These are phyloP conservation scores for Nannizziopsis barbatae DNA, from an alignment of 2,329 filamentous ascomycete species.

Conservation along the genomic window DNA sequence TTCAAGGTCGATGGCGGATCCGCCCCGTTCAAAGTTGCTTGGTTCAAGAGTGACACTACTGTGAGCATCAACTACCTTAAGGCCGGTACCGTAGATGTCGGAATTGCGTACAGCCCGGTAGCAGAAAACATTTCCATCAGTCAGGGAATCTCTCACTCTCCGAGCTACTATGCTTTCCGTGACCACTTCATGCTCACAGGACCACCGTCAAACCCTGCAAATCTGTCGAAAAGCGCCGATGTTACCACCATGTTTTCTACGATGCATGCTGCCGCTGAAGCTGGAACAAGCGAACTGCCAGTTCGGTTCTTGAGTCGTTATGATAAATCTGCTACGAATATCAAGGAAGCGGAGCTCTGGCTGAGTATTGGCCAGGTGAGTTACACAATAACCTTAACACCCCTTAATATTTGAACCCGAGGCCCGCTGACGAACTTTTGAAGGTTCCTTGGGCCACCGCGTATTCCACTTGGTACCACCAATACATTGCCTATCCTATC, in stretches of 20 bases:
- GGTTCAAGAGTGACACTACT: constrained; percentile 39
- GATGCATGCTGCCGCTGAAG: constrained; percentile 29
- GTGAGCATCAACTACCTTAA: constrained; percentile 37
- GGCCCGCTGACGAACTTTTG: not conserved
- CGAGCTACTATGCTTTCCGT: constrained; percentile 36
- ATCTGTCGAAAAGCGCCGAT: constrained; percentile 23
- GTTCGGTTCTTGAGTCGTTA: constrained; percentile 38
- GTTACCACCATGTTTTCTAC: constrained; percentile 28
- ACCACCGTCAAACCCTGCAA: constrained; percentile 27
- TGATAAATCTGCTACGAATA: constrained; percentile 42
- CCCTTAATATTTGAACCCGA: not conserved
- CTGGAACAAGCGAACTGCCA: constrained; percentile 22
- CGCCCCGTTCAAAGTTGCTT: constrained; percentile 34
- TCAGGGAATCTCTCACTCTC: constrained; percentile 27
- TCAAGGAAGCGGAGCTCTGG: constrained; percentile 40
- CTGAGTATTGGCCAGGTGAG: constrained; percentile 35
- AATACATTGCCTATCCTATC: constrained; percentile 37
- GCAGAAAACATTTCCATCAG: constrained; percentile 37
- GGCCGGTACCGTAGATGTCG: constrained; percentile 32
- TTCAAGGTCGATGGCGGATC: constrained; percentile 21
- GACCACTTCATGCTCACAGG: constrained; percentile 41
- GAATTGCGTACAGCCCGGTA: constrained; percentile 37
- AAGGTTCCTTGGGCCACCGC: constrained; percentile 37
- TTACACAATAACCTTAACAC: not conserved
- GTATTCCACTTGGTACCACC: constrained; percentile 40